Base-by-base conservation (phyloP, 1,284 basidiomycete genomes). In the Tilletia setariae region DNA sequence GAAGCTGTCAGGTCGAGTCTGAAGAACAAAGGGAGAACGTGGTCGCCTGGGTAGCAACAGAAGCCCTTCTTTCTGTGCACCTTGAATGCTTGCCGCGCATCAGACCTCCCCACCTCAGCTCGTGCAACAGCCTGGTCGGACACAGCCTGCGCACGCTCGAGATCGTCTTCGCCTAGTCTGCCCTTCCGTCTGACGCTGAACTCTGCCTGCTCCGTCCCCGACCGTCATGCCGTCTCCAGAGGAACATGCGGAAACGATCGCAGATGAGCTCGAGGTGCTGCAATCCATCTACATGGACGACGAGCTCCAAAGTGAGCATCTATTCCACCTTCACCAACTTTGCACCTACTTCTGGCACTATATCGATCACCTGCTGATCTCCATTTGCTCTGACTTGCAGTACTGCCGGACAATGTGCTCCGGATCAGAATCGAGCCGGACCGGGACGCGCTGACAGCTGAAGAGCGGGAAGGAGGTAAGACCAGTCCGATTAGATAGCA, bases 231-330 rank as follows among this genome's bases (percentile, higher is more conserved):
- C 43, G 43, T 40, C 62, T 32, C 25, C 47, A 28, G 80, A 80
- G 49, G 84, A 85, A 68, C 82, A 84, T 76, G 79, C 83, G 74
- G 84, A 85, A 56, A 84, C 85, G 16, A 78, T 87, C 40, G 84
- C 84, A 19, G 93, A 95, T 84, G 93, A 96, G 84, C 89, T 94
- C 76, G 93, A 96, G 88, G 93, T 94, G 77, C 88, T 98, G 75
- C 93, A 95, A 85, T 90, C 92, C 25, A 98, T 98, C 83, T 98
- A 95, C 84, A 90, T 94, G 9, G 90, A 92, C 77, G 94, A 98
- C 91, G 81, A 47, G 35, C 62, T 44, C 3, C 35, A 47, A 16
- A 91, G 94, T 95, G 85, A 80, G 92, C 90, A 70, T 65, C 71
- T 11, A 40, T 40, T 40, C 35, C 11, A 11, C 11, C 4, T 11